phyloP scores from a whole-genome alignment of 2,329 filamentous ascomycete genomes.

The Monosporascus sp. region DNA sequence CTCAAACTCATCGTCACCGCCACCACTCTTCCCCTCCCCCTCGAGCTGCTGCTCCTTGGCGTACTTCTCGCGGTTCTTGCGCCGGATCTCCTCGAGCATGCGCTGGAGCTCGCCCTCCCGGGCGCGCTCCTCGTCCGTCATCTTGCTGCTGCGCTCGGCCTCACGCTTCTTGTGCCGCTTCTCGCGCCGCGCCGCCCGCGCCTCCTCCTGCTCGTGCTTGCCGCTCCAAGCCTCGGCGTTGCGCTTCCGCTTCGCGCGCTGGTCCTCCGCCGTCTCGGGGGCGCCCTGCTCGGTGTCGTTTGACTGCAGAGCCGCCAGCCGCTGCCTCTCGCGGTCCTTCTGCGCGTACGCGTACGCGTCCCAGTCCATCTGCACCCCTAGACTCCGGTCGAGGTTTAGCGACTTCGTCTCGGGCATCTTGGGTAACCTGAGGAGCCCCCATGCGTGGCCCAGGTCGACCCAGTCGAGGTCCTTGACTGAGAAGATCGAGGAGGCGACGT shows the following conservation, averaged over 20 bases:
- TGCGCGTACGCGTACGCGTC: constrained; percentile 66
- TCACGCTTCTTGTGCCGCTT: constrained; percentile 61
- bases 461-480: constrained; percentile 76
- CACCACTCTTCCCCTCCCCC: constrained; percentile 9
- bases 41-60: constrained; percentile 27
- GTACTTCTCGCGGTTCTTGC: constrained; percentile 45
- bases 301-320: constrained; percentile 46
- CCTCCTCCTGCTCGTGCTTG: constrained; percentile 61
- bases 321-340: constrained; percentile 61
- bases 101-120: constrained; percentile 58
- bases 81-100: constrained; percentile 60
- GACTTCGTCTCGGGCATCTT: constrained; percentile 87
- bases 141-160: constrained; percentile 53
- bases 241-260: constrained; percentile 49
- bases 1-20: constrained; percentile 45
- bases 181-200: constrained; percentile 56
- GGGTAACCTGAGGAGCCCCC: constrained; percentile 81
- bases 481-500: constrained; percentile 89
- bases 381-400: constrained; percentile 62
- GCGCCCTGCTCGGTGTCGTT: constrained; percentile 27
- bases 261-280: constrained; percentile 32
- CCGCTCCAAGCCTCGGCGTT: constrained; percentile 69
- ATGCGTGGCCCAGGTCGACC: constrained; percentile 72
- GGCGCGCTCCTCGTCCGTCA: constrained; percentile 66
- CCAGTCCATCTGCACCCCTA: constrained; percentile 62